A percentile compares a stretch with the other conserved stretches of the same genome.
phyloP scores from a whole-genome alignment of 2,329 filamentous ascomycete species.

The Nemania serpens region DNA sequence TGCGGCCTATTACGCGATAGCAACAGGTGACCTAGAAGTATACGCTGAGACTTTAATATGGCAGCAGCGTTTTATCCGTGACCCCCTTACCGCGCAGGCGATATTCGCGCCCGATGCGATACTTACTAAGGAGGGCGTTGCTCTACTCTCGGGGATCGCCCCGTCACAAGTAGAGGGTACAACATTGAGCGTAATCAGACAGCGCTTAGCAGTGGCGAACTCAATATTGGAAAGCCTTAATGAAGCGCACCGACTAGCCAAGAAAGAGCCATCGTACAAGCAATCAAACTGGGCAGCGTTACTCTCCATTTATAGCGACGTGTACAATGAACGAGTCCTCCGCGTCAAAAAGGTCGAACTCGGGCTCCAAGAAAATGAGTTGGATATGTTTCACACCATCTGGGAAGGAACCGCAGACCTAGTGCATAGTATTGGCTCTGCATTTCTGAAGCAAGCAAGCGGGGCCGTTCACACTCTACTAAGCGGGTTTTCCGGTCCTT shows the following conservation, averaged over 20 bases:
- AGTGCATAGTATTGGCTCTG: constrained; percentile 12
- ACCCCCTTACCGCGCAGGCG: constrained; percentile 6
- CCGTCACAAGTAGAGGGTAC: not conserved
- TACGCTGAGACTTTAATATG: constrained; percentile 21
- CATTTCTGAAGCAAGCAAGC: constrained; percentile 6
- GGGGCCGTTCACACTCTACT: not conserved
- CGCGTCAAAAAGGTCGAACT: constrained; percentile 18
- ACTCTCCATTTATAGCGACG: not conserved
- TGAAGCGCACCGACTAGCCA: constrained; percentile 6
- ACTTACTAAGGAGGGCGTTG: constrained; percentile 15
- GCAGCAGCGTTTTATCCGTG: constrained; percentile 24
- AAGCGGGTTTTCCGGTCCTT: constrained; percentile 9
- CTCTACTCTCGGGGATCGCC: constrained; percentile 20
- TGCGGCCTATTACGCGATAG: constrained; percentile 21
- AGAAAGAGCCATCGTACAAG: constrained; percentile 18
- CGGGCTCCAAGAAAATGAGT: constrained; percentile 2
- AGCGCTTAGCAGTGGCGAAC: constrained; percentile 14
- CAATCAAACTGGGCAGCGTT: not conserved
- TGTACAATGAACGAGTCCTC: constrained; percentile 17
- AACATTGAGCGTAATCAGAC: constrained; percentile 1
- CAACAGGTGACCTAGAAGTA: constrained; percentile 14
- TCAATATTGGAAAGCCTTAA: constrained; percentile 7
- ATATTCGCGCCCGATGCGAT: constrained; percentile 11
- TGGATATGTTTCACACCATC: constrained; percentile 19
- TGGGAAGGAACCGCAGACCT: constrained; percentile 17